Conservation (phyloP, 768 basidiomycete genomes). For the Leccinum truebloodii region DNA sequence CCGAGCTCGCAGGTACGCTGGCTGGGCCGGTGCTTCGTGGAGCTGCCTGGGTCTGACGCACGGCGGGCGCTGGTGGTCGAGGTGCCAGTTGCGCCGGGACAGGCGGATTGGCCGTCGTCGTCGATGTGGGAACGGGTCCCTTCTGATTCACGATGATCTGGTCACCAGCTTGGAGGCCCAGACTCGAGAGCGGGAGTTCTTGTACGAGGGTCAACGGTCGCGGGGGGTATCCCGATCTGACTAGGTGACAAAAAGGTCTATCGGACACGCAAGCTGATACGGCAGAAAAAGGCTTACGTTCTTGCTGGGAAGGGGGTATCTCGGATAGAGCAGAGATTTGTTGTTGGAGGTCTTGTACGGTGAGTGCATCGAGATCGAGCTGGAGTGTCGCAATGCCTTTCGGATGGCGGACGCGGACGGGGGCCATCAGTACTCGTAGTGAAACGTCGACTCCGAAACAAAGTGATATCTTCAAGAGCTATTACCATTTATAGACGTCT, state of each 20-base stretch:
- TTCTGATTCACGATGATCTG: constrained; percentile 77
- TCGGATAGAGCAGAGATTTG: constrained; percentile 65
- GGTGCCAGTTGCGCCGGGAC: constrained; percentile 10
- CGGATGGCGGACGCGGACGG: constrained; percentile 81
- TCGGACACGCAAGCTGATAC: background rate
- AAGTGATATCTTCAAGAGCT: too few relatives aligned
- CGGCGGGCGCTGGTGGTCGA: constrained; percentile 18
- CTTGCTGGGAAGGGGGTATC: constrained; percentile 77
- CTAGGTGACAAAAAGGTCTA: constrained; percentile 36
- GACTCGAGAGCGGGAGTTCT: constrained; percentile 70
- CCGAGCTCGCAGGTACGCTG: constrained; percentile 60
- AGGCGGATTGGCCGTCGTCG: constrained; percentile 11
- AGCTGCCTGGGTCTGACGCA: constrained; percentile 10
- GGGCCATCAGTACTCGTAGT: constrained; percentile 49
- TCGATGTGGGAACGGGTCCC: constrained; percentile 12
- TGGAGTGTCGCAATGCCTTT: constrained; percentile 80
- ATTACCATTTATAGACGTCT: constrained; percentile 12
- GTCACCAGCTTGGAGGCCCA: constrained; percentile 78
- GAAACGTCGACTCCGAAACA: background rate
- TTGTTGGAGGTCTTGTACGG: constrained; percentile 75
- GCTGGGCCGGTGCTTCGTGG: constrained; percentile 45
- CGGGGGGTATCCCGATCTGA: constrained; percentile 87
- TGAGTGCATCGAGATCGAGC: constrained; percentile 58
- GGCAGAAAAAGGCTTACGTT: constrained; percentile 50
- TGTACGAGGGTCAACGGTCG: constrained; percentile 68